phyloP scores from a whole-genome alignment of 345 rosid species.

The Brassica juncea region DNA sequence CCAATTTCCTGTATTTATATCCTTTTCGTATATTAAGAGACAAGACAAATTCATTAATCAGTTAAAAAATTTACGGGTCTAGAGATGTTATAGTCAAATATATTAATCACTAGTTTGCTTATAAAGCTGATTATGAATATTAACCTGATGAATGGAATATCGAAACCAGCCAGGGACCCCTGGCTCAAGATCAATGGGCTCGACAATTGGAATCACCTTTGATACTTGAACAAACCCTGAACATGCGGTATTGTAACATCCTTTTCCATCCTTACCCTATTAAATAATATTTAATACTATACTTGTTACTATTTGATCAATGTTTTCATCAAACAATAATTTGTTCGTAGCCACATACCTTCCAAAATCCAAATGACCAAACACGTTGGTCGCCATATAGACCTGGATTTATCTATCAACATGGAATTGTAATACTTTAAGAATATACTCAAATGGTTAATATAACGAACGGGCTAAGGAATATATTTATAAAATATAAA shows the following conservation, averaged over 20 bases:
- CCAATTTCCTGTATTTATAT: background rate
- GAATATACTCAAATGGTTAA: background rate
- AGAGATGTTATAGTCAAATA: background rate
- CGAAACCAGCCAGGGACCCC: background rate
- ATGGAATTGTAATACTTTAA: background rate
- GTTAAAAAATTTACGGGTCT: background rate
- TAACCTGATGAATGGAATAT: background rate
- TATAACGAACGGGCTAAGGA: no score
- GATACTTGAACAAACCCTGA: background rate
- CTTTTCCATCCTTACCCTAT: background rate
- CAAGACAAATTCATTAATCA: no score
- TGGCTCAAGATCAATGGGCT: background rate
- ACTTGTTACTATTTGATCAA: background rate
- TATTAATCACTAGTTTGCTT: background rate
- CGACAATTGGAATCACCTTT: background rate
- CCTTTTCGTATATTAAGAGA: background rate
- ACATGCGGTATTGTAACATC: background rate
- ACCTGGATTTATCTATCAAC: constrained; percentile 4
- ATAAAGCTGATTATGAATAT: background rate
- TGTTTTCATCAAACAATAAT: background rate
- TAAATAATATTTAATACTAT: background rate
- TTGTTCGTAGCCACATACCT: background rate
- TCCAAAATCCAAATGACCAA: background rate
- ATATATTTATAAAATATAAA: background rate
- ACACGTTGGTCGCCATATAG: background rate